Base-by-base conservation (phyloP, 345 rosid genomes). In the Eucalyptus sp. region DNA sequence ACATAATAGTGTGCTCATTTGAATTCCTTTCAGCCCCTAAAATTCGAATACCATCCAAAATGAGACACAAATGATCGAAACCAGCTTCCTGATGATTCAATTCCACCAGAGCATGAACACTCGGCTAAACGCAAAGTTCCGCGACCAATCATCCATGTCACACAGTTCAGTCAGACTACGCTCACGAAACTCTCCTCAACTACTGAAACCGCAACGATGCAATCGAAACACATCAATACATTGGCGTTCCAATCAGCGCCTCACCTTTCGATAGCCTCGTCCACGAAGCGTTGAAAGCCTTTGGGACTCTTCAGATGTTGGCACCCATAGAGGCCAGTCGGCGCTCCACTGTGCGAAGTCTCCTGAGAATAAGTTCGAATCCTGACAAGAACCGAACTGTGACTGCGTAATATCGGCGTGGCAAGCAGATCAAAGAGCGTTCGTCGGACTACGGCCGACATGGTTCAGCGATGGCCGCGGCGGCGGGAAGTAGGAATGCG, bases 261-360 rank as follows among this genome's bases (percentile, higher is more conserved):
- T 88, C 88, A 96, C 99, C 96, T 96, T 88, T 96, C 97, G 86
- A 96, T 93, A 86, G 99, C 99, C 85, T 97, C 99, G 50, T 97
- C 98, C 66, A 94, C 99, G 92, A 96, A 97, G 15, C 93, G 95
- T 87, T 89, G 95, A 92, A 96, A 97, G n/a, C 99, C 99, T 92
- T 94, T 92, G 76, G 99, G 90, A 22, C 94, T 92, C 89, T 94
- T 95, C 87, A 97, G 93, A 88, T 95, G 96, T 60, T 93, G 94
- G 88, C 95, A 92, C 50, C 99, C 98, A 89, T 97, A 97, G 89
- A 97, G 98, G 87, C 99, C 99, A 17, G 97, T 94, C 48, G 84
- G 84, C 84, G 29, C 48, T 20, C 48, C 84, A 41, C 44, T 11
- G 27, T 41, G 84, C 29, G 84, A 20, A 20, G 84, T 76, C 29